phyloP scores from a whole-genome alignment of 352 stramenopile genomes.

The Phytopythium montanum region DNA sequence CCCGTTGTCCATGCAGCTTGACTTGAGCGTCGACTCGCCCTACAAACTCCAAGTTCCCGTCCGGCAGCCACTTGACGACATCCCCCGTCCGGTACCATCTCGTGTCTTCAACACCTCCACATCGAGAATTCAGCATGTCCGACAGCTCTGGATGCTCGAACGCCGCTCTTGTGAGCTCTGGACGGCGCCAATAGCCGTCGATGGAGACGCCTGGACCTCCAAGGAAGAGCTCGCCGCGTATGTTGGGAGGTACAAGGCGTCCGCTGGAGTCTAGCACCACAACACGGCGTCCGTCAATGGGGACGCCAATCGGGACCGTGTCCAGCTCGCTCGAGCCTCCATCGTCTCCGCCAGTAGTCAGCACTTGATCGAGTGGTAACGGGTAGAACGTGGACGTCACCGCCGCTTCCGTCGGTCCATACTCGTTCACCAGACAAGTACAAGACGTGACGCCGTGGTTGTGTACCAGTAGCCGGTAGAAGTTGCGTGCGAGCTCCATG shows the following conservation, averaged over 20 bases:
- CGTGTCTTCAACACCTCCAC: background rate
- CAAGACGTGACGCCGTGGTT: background rate
- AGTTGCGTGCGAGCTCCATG: slow-evolving; percentile 38
- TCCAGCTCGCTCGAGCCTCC: slow-evolving; percentile 6
- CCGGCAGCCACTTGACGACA: slow-evolving; percentile 51
- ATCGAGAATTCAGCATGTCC: background rate
- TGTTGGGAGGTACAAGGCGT: slow-evolving; percentile 39
- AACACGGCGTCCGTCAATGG: slow-evolving; percentile 39
- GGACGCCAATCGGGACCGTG: slow-evolving; percentile 51
- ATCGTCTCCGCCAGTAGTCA: background rate
- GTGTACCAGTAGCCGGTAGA: slow-evolving; percentile 26
- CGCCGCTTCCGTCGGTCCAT: slow-evolving; percentile 46
- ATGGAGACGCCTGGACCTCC: slow-evolving; percentile 54
- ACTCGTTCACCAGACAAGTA: slow-evolving; percentile 47
- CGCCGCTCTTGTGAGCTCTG: slow-evolving; percentile 13
- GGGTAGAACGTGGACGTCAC: slow-evolving; percentile 46
- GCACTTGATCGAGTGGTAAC: slow-evolving; percentile 6
- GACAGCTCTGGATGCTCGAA: slow-evolving; percentile 21
- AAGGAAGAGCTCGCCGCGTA: slow-evolving; percentile 66
- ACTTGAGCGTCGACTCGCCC: slow-evolving; percentile 72
- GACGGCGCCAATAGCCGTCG: slow-evolving; percentile 53
- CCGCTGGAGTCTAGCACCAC: slow-evolving; percentile 47
- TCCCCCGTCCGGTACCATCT: slow-evolving; percentile 70
- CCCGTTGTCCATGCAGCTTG: slow-evolving; percentile 77
- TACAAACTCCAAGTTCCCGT: slow-evolving; percentile 55